Base-by-base conservation (phyloP, 1,284 basidiomycete genomes). In the Rhodotorula sp. region DNA sequence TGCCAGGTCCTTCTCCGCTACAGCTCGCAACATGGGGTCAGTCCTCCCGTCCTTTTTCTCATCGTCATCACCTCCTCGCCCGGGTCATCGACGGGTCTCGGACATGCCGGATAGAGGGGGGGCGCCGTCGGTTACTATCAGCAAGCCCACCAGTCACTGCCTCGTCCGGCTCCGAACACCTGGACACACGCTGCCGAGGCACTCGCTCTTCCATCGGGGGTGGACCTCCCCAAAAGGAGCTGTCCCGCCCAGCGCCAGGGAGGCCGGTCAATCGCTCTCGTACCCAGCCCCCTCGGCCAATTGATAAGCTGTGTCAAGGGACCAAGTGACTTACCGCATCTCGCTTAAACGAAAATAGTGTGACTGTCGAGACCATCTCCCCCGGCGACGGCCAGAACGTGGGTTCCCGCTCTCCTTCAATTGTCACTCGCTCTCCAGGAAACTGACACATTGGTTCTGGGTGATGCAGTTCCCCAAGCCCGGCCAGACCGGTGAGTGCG, bases 301-400 rank as follows among this genome's bases (percentile, higher is more conserved):
- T 12, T 2, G 10, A 43, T 14, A 12, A 43, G 12, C 2, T 43
- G 38, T 43, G 38, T 14, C 38, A 2, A 43, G 10, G 10, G 38
- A 43, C 38, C 8, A 43, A 43, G 38, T 43, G 38, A 43, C 38
- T 43, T 1, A 43, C 38, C 38, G 12, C 38, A 2, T 38, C 34
- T 23, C 5, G 19, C 50, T 14, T 4, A 31, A 26, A 16, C 54
- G 54, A 54, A 18, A 15, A 19, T 68, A 79, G 80, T 70, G 80
- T 82, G 63, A 73, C 78, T 57, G 75, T 83, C 64, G 77, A 82
- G 59, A 69, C 69, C 23, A 73, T 81, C 65, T 59, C 75, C 6
- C 66, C 78, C 48, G 81, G 81, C 43, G 81, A 82, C 71, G 80
- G 80, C 62, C 76, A 77, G 70, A 80, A 74, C 70, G 66, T 67